A percentile compares a stretch with the other conserved stretches of the same genome.
phyloP scores from a whole-genome alignment of 148 eudicot species.

The Oxyria digyna region DNA sequence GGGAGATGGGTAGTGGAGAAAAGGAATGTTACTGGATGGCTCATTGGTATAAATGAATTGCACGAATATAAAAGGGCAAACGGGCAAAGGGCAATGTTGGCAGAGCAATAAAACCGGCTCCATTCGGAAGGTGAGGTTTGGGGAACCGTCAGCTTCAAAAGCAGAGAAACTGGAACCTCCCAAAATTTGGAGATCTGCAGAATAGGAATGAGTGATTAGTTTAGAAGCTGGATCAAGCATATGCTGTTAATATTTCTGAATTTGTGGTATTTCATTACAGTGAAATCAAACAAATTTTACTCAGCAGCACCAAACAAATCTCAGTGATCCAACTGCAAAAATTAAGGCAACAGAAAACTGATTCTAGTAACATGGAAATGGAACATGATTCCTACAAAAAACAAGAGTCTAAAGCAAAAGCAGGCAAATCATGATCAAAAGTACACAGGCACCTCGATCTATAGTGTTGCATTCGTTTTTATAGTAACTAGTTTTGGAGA shows the following conservation, averaged over 20 bases:
- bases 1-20: constrained; percentile 54
- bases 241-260: background rate
- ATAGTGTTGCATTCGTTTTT: background rate
- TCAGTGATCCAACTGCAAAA: background rate
- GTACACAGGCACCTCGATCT: background rate
- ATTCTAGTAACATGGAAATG: background rate
- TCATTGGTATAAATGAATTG: constrained; percentile 64
- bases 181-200: constrained; percentile 59
- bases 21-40: constrained; percentile 54
- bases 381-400: background rate
- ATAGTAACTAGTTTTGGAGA: too few relatives aligned
- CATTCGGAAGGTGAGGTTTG: constrained; percentile 61
- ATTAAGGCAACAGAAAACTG: background rate
- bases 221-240: background rate
- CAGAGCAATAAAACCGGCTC: constrained; percentile 80
- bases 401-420: background rate
- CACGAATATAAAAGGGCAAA: constrained; percentile 67
- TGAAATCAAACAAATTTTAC: background rate
- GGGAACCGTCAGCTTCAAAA: constrained; percentile 80
- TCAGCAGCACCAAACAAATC: background rate
- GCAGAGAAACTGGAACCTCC: constrained; percentile 67
- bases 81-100: constrained; percentile 82
- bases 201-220: constrained; percentile 7
- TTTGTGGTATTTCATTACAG: background rate
- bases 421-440: background rate